Evolutionary conservation across 106 monocot species (phyloP).

Genomic region (Agapanthus africanus): DNA sequence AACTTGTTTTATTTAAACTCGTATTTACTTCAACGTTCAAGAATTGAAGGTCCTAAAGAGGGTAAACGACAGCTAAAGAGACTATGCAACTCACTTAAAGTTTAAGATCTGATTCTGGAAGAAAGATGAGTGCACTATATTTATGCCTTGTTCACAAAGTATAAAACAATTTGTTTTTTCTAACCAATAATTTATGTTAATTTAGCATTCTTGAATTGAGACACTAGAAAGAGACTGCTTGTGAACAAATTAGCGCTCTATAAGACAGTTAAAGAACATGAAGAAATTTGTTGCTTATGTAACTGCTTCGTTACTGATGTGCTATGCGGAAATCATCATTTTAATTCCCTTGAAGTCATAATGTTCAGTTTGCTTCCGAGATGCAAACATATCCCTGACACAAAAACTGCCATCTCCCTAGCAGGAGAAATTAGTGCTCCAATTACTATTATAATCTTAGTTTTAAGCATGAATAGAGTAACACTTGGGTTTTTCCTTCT

Average conservation of each 20-base stretch:
- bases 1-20: too few relatives aligned
- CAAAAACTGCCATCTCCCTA: background rate
- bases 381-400: background rate
- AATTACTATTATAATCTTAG: background rate
- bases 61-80: too few relatives aligned
- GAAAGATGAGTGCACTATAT: slow-evolving; percentile 7
- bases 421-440: background rate
- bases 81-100: background rate
- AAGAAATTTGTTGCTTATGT: background rate
- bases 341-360: slow-evolving; percentile 5
- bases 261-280: background rate
- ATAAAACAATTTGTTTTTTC: background rate
- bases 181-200: background rate
- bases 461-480: background rate
- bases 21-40: too few relatives aligned
- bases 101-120: background rate
- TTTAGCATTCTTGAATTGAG: background rate
- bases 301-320: background rate
- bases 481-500: background rate
- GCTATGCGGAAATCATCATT: background rate
- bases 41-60: too few relatives aligned
- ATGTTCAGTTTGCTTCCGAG: background rate
- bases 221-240: background rate
- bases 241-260: background rate
- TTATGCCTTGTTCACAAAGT: background rate